Conservation (phyloP, 2,329 filamentous ascomycete genomes). For the Trichoderma arundinaceum region DNA sequence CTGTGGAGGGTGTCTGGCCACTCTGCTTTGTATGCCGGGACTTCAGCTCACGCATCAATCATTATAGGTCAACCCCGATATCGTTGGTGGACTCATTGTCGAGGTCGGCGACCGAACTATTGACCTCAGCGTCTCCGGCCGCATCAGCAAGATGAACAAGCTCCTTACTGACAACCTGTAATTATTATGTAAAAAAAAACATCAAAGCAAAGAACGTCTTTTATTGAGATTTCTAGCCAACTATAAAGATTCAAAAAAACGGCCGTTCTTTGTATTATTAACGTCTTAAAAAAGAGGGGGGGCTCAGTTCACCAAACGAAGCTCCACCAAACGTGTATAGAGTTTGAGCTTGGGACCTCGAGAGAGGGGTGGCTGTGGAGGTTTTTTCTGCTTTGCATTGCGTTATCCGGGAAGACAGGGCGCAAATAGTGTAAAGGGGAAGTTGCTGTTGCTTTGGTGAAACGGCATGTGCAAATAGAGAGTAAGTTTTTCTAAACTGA, state of each 20-base stretch:
- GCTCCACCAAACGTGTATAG: conserved; percentile 22
- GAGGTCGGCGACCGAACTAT: conserved; percentile 98
- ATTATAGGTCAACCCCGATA: conserved; percentile 86
- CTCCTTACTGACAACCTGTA: conserved; percentile 95
- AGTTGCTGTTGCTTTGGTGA: conserved; percentile 29
- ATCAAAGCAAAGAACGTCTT: conserved; percentile 35
- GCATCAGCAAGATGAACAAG: conserved; percentile 99
- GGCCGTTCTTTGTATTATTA: background rate
- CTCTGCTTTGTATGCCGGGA: background rate
- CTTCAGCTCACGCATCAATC: background rate
- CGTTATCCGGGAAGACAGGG: conserved; percentile 1
- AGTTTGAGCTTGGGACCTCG: conserved; percentile 9
- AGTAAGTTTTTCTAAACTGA: conserved; percentile 30
- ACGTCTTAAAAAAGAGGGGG: background rate
- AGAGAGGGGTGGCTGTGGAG: conserved; percentile 1
- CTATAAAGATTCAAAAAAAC: background rate
- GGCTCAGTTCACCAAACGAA: background rate
- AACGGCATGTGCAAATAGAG: conserved; percentile 35
- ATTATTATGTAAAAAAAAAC: conserved; percentile 33
- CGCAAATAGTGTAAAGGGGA: conserved; percentile 30
- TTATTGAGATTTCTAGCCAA: conserved; percentile 33
- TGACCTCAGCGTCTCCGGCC: conserved; percentile 92
- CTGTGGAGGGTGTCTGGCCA: background rate
- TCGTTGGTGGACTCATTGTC: conserved; percentile 90
- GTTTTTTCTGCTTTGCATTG: background rate